Conservation (phyloP, 768 basidiomycete genomes). For the Asterophora lycoperdoides region DNA sequence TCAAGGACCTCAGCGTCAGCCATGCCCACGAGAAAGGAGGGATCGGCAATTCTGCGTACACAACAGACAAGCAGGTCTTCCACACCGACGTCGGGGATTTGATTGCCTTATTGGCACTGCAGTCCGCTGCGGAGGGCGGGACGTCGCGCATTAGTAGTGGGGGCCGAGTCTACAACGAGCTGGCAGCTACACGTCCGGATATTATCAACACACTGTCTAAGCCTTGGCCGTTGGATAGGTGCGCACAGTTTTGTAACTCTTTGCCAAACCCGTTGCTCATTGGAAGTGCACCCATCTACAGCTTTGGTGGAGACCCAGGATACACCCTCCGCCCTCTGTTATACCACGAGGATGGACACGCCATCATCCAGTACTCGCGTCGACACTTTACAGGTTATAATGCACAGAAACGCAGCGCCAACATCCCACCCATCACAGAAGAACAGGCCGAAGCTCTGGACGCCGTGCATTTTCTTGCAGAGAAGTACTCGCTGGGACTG, state of each 20-base stretch:
- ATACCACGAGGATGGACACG: slow-evolving; percentile 34
- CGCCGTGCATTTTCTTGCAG: slow-evolving; percentile 40
- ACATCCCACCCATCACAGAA: slow-evolving; percentile 45
- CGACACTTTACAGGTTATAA: slow-evolving; percentile 42
- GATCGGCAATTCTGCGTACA: slow-evolving; percentile 43
- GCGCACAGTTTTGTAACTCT: neutral
- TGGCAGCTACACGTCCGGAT: slow-evolving; percentile 43
- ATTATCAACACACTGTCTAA: slow-evolving; percentile 36
- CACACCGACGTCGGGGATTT: slow-evolving; percentile 45
- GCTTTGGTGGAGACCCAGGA: slow-evolving; percentile 35
- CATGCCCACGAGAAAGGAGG: slow-evolving; percentile 38
- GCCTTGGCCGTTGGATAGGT: slow-evolving; percentile 43
- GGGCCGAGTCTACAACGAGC: slow-evolving; percentile 41
- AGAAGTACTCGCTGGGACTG: slow-evolving; percentile 38
- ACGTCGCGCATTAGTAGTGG: slow-evolving; percentile 42
- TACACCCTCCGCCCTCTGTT: slow-evolving; percentile 36
- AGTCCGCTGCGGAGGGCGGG: slow-evolving; percentile 40
- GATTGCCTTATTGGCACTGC: slow-evolving; percentile 40
- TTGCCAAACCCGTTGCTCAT: neutral
- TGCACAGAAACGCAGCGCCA: slow-evolving; percentile 27
- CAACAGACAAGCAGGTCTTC: slow-evolving; percentile 46
- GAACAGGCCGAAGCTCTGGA: slow-evolving; percentile 48
- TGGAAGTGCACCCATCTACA: slow-evolving; percentile 8
- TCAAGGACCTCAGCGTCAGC: slow-evolving; percentile 42
- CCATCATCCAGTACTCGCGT: slow-evolving; percentile 45